phyloP scores from a whole-genome alignment of 306 rosid species.

The Cucurbita argyrosperma region DNA sequence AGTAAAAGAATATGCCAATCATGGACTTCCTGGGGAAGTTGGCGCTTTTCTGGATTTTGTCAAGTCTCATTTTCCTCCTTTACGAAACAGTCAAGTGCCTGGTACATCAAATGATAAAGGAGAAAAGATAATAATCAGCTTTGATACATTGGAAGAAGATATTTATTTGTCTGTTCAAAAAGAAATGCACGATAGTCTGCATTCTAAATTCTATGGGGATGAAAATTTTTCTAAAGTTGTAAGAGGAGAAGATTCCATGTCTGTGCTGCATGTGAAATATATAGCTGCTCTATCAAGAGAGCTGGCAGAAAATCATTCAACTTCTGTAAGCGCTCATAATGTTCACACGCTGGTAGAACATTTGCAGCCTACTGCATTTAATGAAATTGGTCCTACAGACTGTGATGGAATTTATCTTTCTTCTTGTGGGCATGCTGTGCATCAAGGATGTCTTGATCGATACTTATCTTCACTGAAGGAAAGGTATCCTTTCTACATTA shows the following conservation, averaged over 20 bases:
- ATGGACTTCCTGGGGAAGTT: conserved; percentile 50
- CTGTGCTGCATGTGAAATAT: conserved; percentile 55
- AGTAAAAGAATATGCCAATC: conserved; percentile 29
- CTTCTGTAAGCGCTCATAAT: conserved; percentile 28
- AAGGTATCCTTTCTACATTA: conserved; percentile 33
- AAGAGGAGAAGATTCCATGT: conserved; percentile 28
- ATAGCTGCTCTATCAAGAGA: conserved; percentile 49
- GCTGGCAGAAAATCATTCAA: conserved; percentile 32
- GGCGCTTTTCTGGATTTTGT: conserved; percentile 27
- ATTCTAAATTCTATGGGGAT: conserved; percentile 20
- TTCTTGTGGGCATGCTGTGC: conserved; percentile 97
- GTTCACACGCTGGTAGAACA: conserved; percentile 37
- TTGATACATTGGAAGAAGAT: conserved; percentile 59
- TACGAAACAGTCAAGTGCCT: conserved; percentile 37
- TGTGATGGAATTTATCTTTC: conserved; percentile 88
- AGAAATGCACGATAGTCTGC: conserved; percentile 27
- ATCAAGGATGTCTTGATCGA: conserved; percentile 84
- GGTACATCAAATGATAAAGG: conserved; percentile 20
- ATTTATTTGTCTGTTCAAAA: conserved; percentile 37
- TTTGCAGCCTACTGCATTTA: conserved; percentile 23
- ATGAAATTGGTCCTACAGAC: conserved; percentile 67
- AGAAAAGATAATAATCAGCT: conserved; percentile 18
- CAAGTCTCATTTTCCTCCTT: conserved; percentile 41
- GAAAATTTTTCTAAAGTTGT: conserved; percentile 17
- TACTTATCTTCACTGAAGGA: conserved; percentile 80